Conservation (phyloP, 345 rosid species). For the Aquilaria sinensis region DNA sequence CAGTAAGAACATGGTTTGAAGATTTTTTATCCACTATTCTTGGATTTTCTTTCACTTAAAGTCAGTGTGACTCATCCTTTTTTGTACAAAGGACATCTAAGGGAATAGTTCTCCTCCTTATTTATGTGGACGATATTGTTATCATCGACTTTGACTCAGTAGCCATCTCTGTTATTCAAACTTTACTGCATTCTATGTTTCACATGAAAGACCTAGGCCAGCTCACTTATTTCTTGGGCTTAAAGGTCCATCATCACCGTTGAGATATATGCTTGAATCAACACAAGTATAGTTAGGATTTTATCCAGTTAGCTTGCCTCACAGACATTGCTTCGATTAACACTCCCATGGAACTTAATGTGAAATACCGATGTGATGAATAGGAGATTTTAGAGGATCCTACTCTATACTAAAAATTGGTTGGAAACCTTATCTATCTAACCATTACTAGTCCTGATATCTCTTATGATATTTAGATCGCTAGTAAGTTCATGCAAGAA, state of each 20-base stretch:
- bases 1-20: no score
- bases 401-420: background rate
- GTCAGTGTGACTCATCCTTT: background rate
- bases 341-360: background rate
- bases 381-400: background rate
- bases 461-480: background rate
- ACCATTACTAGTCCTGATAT: background rate
- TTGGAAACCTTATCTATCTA: background rate
- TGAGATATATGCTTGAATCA: background rate
- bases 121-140: no score
- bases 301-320: background rate
- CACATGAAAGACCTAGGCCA: background rate
- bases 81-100: background rate
- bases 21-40: no score
- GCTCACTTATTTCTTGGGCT: background rate
- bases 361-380: background rate
- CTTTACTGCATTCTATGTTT: background rate
- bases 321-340: background rate
- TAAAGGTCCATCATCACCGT: background rate
- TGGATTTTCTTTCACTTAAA: no score
- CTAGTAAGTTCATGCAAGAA: background rate
- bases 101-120: no score
- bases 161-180: no score
- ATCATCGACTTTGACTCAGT: no score
- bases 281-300: background rate